Percentiles rank a stretch among this genome's conserved stretches.
Evolutionary conservation across 148 eudicot genomes (phyloP).

Genomic region (Rhododendron henanense): DNA sequence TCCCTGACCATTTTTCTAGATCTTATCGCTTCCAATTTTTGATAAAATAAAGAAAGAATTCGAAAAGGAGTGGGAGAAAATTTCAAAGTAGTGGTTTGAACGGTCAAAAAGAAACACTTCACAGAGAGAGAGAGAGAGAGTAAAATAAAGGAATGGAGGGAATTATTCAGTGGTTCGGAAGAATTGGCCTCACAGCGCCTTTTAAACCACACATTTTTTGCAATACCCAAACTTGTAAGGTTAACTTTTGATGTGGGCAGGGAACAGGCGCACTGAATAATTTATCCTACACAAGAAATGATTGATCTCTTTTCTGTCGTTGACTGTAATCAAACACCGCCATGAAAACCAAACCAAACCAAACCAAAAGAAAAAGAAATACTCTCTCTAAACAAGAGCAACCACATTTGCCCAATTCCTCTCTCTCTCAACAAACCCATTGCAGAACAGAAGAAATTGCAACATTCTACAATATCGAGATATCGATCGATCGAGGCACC

Average conservation of each 20-base stretch:
- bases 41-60: not conserved
- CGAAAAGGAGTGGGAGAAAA: slow-evolving; percentile 3
- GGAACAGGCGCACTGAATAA: not conserved
- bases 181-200: not conserved
- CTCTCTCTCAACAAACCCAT: not conserved
- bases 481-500: not conserved
- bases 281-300: not conserved
- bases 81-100: slow-evolving; percentile 33
- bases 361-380: not conserved
- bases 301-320: slow-evolving; percentile 17
- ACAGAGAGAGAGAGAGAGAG: not conserved
- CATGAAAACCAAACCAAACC: slow-evolving; percentile 4
- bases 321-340: slow-evolving; percentile 39
- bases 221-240: not conserved
- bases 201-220: not conserved
- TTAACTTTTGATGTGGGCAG: not conserved
- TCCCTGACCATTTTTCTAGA: too few relatives aligned
- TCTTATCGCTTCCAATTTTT: too few relatives aligned
- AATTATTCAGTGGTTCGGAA: not conserved
- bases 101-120: slow-evolving; percentile 37
- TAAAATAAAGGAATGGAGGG: not conserved
- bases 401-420: not conserved
- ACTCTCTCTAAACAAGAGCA: not conserved
- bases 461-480: not conserved
- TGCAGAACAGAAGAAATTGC: not conserved